Percentiles rank a stretch among this genome's conserved stretches.
Evolutionary conservation across 306 rosid species (phyloP).

Genomic region (Cicer arietinum): DNA sequence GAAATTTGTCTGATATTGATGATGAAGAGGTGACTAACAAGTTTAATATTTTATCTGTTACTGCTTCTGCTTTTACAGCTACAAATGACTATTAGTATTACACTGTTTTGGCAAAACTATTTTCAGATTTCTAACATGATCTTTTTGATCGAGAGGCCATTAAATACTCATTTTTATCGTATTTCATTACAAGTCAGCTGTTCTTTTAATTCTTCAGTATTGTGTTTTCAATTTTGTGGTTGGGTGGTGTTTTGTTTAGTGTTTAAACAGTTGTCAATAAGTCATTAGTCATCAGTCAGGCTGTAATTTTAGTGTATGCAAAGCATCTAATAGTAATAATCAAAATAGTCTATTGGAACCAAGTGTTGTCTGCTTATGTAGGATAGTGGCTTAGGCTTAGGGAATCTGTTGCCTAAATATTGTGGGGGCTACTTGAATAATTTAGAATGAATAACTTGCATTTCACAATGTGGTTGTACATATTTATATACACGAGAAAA

Average conservation of each 20-base stretch:
- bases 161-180: not conserved
- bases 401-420: not conserved
- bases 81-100: not conserved
- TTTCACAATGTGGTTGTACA: not conserved
- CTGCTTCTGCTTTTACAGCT: slow-evolving; percentile 8
- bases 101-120: not conserved
- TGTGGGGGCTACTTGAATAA: not conserved
- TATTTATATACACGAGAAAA: not conserved
- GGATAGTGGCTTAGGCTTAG: slow-evolving; percentile 5
- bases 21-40: slow-evolving; percentile 57
- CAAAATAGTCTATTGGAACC: not conserved
- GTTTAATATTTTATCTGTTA: slow-evolving; percentile 14
- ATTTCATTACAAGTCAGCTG: not conserved
- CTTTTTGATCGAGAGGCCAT: not conserved
- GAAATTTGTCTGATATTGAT: slow-evolving; percentile 67
- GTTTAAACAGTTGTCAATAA: slow-evolving; percentile 16
- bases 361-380: not conserved
- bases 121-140: not conserved
- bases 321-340: not conserved
- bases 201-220: not conserved
- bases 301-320: not conserved
- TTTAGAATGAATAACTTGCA: not conserved
- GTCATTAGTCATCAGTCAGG: not conserved
- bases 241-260: not conserved
- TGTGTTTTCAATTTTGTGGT: not conserved